phyloP scores from a whole-genome alignment of 2,329 filamentous ascomycete species.

The Apiospora kogelbergensis region DNA sequence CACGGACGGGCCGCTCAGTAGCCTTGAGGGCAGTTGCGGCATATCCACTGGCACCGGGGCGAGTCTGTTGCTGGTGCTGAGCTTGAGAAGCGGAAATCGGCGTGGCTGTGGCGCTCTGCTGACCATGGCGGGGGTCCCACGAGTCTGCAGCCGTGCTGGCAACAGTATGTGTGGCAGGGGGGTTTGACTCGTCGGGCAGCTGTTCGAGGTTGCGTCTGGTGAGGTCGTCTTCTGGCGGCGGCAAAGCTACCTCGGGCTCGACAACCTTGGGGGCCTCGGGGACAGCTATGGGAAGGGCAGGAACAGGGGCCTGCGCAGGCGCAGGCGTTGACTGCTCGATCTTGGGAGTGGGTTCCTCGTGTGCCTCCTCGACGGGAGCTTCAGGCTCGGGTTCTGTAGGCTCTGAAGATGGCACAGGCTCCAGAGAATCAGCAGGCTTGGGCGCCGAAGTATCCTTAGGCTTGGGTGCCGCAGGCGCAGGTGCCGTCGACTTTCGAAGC shows the following conservation, averaged over 20 bases:
- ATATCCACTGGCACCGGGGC: conserved; percentile 69
- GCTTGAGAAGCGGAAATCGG: conserved; percentile 65
- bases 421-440: conserved; percentile 47
- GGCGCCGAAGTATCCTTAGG: conserved; percentile 49
- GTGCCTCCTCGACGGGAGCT: conserved; percentile 24
- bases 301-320: conserved; percentile 17
- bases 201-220: conserved; percentile 93
- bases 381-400: conserved; percentile 38
- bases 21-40: conserved; percentile 83
- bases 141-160: conserved; percentile 89
- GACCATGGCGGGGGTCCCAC: conserved; percentile 67
- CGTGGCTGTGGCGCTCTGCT: conserved; percentile 61
- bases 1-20: conserved; percentile 63
- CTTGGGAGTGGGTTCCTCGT: neutral
- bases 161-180: conserved; percentile 76
- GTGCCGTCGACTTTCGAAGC: conserved; percentile 59
- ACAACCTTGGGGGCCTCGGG: conserved; percentile 39
- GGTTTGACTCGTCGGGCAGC: conserved; percentile 77
- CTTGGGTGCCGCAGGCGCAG: conserved; percentile 52
- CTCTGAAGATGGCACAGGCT: conserved; percentile 39
- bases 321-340: neutral
- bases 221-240: conserved; percentile 76
- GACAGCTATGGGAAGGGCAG: conserved; percentile 22
- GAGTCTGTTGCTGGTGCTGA: conserved; percentile 50
- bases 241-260: conserved; percentile 56